phyloP scores from a whole-genome alignment of 495 filamentous ascomycete species.

The Penicillium tannophilum region DNA sequence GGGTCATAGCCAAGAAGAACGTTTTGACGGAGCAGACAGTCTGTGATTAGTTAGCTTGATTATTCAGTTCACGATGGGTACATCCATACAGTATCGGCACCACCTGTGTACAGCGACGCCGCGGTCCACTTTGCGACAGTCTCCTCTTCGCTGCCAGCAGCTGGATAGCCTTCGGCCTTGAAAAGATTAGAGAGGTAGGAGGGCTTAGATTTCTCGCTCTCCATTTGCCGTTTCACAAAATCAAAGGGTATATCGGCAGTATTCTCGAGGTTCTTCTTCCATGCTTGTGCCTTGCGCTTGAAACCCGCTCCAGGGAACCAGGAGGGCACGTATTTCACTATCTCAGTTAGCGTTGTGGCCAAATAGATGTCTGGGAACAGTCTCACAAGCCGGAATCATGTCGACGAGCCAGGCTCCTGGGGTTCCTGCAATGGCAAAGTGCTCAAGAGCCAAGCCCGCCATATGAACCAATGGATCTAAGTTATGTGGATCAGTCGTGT shows the following conservation, averaged over 20 bases:
- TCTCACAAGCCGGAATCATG: constrained; percentile 34
- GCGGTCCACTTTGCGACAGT: constrained; percentile 45
- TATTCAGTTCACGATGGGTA: not conserved
- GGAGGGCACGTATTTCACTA: constrained; percentile 45
- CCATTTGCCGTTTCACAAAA: constrained; percentile 48
- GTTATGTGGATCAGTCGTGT: constrained; percentile 44
- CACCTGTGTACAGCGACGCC: constrained; percentile 55
- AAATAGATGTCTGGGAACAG: not conserved
- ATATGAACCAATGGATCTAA: constrained; percentile 47
- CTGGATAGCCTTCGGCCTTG: constrained; percentile 15
- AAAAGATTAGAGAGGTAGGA: constrained; percentile 46
- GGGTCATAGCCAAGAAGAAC: constrained; percentile 44
- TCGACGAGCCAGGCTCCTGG: constrained; percentile 52
- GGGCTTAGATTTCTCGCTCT: constrained; percentile 26
- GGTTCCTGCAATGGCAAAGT: constrained; percentile 43
- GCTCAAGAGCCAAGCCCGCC: constrained; percentile 40
- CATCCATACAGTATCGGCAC: constrained; percentile 51
- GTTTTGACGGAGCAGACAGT: constrained; percentile 18
- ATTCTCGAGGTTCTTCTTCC: constrained; percentile 28
- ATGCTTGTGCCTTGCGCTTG: constrained; percentile 40
- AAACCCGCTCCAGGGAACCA: constrained; percentile 56
- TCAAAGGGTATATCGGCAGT: constrained; percentile 40
- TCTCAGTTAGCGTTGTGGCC: not conserved
- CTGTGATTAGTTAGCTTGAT: constrained; percentile 12
- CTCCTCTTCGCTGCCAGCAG: constrained; percentile 29